Base-by-base conservation (phyloP, 345 rosid species). In the Cochlearia excelsa region DNA sequence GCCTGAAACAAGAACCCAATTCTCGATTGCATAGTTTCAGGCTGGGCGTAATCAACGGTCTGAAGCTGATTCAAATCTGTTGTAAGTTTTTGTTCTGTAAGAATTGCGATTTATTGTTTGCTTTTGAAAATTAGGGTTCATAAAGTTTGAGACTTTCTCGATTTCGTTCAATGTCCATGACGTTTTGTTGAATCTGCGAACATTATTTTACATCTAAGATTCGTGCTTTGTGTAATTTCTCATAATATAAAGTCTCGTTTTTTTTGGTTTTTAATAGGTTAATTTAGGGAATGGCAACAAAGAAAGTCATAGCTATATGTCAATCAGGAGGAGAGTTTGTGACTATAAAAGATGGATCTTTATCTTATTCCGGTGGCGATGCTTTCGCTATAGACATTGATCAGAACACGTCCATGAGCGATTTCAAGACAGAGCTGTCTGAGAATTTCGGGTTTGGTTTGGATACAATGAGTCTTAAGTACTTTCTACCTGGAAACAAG, bases 261-360 rank as follows among this genome's bases (percentile, higher is more conserved):
- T 33, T 33, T 33, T 68, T 48, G 26, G 49, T 10, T 30, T 37
- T 51, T 35, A 10, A 5, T 3, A 70, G 74, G 65, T 16, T 7
- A 7, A 27, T 31, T 23, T 46, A 68, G 84, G 79, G 61, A 58
- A 86, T 88, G 98, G 83, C 87, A 61, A 62, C 79, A 42, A 84
- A 81, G 75, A 91, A 85, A 77, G 66, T 91, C 46, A 87, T 91
- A 75, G 98, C 95, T 27, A 91, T 91, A 67, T 91, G 96, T 71
- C 96, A 88, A 59, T 86, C 98, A 0, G 95, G 96, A 33, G 98
- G 96, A 11, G 91, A 84, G 64, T 91, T 91, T 72, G 80, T 84
- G 46, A 61, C 84, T 2, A 60, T 71, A 38, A 73, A 71, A 71
- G 95, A 88, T 39, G 96, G 96, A 8, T 71, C 84, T 0, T 69